Evolutionary conservation across 2,329 filamentous ascomycete species (phyloP), one percentile per base, ranked within the genome.

Genomic region (Diaporthe sp.): DNA sequence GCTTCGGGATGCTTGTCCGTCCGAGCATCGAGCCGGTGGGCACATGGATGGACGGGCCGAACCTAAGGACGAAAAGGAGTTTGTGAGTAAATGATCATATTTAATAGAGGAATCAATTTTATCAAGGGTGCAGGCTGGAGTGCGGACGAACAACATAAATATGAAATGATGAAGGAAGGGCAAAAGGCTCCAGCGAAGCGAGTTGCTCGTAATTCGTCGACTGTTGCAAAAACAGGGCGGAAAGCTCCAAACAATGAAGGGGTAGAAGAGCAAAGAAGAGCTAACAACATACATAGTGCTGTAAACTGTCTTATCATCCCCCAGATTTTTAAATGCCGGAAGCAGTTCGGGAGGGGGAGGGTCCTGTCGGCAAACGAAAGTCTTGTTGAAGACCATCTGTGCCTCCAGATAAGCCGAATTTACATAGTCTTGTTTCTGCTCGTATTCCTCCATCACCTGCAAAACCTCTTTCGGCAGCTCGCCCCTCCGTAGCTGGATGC

Each of bases 1-100:
- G 79, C 37, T 73, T 77, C 1, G 79, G 67, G 13, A 79, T 77
- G 67, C 74, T 72, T 1, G 75, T 79, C 78, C 78, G 79, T 13
- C 46, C 71, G 9, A 57, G 31, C 59, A 79, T 72, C 31, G 78
- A 78, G 25, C 78, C 78, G 15, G 13, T 42, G 22, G 22, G 65
- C 17, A 75, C 70, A 34, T 77, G 74, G 37, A 76, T 44, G 28
- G 78, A 78, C 17, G 77, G 77, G 46, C 78, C 78, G 15, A 73
- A 53, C 76, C 77, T 79, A 46, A 51, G 22, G 49, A 13, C 22
- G 9, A 13, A 13, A 5, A 12, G 5, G 10, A 3, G 1, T n/a
- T n/a, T n/a, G 46, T 49, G 19, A 49, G 46, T 49, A 9, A 4
- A 12, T 2, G 0, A 13, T 25, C 9, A 3, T 0, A 25, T 25